Evolutionary conservation across 106 monocot genomes (phyloP), one percentile per base, ranked within the genome.

Genomic region (Platanthera zijinensis): DNA sequence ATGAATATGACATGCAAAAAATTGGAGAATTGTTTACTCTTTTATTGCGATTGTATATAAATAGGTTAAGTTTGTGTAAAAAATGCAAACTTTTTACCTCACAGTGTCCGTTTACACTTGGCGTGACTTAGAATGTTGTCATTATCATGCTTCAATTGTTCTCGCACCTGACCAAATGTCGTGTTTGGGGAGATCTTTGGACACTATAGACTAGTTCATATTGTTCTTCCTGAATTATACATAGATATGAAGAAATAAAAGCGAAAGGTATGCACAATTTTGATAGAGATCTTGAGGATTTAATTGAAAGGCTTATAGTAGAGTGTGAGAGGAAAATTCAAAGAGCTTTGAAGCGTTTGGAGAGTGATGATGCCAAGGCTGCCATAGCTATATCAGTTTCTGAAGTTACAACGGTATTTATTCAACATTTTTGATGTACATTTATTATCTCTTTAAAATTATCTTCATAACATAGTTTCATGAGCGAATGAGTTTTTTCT

Each of bases 291-390:
- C 80, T 95, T 45, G 90, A 92, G 72, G 95, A 95, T 75, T 74
- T 86, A 39, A 95, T 95, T 76, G 95, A 95, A 74, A 92, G 87
- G 75, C 77, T 95, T 22, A 95, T 95, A 70, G 82, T 90, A 64
- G 95, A 95, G 70, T 95, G 95, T 63, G 95, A 95, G 77, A 88
- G 92, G 71, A 95, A 95, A 82, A 95, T 95, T 75, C 95, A 95
- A 68, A 84, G 95, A 85, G 95, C 95, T 56, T 83, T 95, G 15
- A 92, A 92, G 68, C 92, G 92, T 52, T 74, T 95, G 48, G 90
- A 88, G 51, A 92, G 90, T 8, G 95, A 88, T 32, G 95, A 95
- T 85, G 92, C 95, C 61, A 95, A 95, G 48, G 92, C 95, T 84
- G 95, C 95, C 57, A 85, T 95, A 77, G 95, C 95, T 15, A 95